Base-by-base conservation (phyloP, 352 stramenopile species). In the Elongisporangium undulatum region DNA sequence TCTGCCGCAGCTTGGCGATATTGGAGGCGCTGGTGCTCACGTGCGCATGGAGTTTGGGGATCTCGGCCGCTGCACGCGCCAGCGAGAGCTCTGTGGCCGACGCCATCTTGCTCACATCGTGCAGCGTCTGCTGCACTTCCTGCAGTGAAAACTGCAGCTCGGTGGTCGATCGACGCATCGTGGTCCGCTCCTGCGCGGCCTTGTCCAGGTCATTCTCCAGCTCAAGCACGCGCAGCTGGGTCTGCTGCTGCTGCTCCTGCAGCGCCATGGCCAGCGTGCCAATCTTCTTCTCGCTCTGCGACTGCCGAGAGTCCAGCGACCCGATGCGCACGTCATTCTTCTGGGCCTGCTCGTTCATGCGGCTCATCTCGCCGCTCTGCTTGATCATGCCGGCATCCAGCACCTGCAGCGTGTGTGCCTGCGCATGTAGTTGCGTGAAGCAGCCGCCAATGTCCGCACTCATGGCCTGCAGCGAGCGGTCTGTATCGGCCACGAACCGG, bases 1-100 rank as follows among this genome's bases (percentile, higher is more conserved):
- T 66, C 45, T 87, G 74, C 0, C 70, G 69, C 24, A 68, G 79
- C 59, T 77, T 82, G 20, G 72, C 65, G n/a, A 85, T 71, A 7
- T 75, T 80, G 10, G 64, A 66, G 0, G 60, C 63, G 51, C 73
- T 80, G 0, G 68, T 84, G 0, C 61, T 62, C 21, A 75, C 66
- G 0, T 82, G 65, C 9, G 63, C 61, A 21, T 84, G 69, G 6
- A 88, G 57, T 51, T 88, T 87, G 8, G 71, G 68, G 19, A 90
- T 66, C 59, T 90, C 80, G 1, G 72, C 63, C 0, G 69, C 71
- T 1, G 77, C 77, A 1, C 75, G 76, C 12, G 56, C 58, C 17
- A 87, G 63, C 21, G 66, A 69, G 17, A 75, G 22, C 17, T 87
- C 74, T 0, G 74, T 84, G 3, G 72, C 75, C 4, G 68, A 52